These are phyloP conservation scores for Zoysia japonica DNA, from an alignment of 176 grass and related monocot species.

Conservation along the genomic window DNA sequence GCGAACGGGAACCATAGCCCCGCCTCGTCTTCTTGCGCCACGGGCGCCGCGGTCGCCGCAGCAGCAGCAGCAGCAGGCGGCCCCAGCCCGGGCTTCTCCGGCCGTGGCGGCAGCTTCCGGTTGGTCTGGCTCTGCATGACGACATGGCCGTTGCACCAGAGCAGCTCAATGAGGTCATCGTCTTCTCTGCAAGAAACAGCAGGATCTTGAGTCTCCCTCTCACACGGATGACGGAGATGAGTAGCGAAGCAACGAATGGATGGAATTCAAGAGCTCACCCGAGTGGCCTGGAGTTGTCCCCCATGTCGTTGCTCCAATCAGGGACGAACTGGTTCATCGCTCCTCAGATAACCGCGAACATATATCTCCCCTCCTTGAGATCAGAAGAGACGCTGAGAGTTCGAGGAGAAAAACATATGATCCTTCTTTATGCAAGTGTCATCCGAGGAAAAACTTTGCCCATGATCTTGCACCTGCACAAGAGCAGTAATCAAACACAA, in stretches of 20 bases:
- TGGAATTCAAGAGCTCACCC: conserved; percentile 21
- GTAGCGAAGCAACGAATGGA: not conserved
- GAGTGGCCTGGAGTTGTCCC: conserved; percentile 46
- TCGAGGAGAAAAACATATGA: not conserved
- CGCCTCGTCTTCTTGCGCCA: conserved; percentile 55
- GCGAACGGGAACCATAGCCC: conserved; percentile 67
- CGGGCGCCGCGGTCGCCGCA: not conserved
- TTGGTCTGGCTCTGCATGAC: conserved; percentile 80
- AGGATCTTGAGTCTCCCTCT: not conserved
- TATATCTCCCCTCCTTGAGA: not conserved
- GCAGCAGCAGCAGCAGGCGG: not conserved
- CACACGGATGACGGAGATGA: too few relatives aligned
- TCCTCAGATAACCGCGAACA: conserved; percentile 34
- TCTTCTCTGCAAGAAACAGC: conserved; percentile 49
- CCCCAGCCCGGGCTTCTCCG: conserved; percentile 3
- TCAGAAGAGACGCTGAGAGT: conserved; percentile 9
- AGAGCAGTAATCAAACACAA: conserved; percentile 23
- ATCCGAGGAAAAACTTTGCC: not conserved
- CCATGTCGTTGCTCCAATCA: conserved; percentile 63
- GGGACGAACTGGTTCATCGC: conserved; percentile 69
- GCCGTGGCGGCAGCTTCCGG: conserved; percentile 51
- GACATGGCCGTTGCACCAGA: conserved; percentile 84
- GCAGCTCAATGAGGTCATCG: conserved; percentile 73
- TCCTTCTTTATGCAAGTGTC: not conserved
- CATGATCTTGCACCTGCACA: conserved; percentile 28